These are phyloP conservation scores for Aspergillus caelatus DNA, from an alignment of 2,329 filamentous ascomycete species.

Conservation along the genomic window DNA sequence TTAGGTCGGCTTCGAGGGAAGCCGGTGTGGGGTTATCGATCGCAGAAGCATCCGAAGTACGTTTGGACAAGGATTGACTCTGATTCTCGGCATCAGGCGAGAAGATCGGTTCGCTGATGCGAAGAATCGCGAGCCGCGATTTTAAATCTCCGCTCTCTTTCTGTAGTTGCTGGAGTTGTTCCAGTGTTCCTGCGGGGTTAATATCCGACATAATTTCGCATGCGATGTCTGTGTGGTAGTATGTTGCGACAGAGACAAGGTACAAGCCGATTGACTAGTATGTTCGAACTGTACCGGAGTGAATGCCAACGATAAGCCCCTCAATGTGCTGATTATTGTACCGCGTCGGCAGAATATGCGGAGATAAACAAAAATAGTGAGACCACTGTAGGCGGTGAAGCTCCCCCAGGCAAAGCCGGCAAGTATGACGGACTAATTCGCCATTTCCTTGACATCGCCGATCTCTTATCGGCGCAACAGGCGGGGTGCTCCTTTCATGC, in stretches of 20 bases:
- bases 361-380: constrained; percentile 23
- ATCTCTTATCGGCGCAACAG: neutral
- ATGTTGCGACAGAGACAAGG: neutral
- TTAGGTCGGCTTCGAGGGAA: constrained; percentile 78
- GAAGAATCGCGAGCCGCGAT: constrained; percentile 67
- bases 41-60: constrained; percentile 73
- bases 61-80: constrained; percentile 45
- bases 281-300: neutral
- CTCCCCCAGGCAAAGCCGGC: neutral
- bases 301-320: neutral
- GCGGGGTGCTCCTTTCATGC: neutral
- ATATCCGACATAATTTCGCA: constrained; percentile 23
- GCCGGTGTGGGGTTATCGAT: constrained; percentile 72
- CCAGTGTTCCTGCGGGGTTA: constrained; percentile 26
- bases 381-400: constrained; percentile 20
- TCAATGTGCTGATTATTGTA: neutral
- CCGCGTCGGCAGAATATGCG: constrained; percentile 17
- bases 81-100: constrained; percentile 39
- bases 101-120: constrained; percentile 74
- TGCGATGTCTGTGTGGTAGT: neutral
- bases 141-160: constrained; percentile 52
- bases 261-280: neutral
- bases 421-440: neutral
- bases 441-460: neutral
- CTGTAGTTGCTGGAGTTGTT: constrained; percentile 52